phyloP scores from a whole-genome alignment of 2,329 filamentous ascomycete genomes.

The Metarhizium humberi region DNA sequence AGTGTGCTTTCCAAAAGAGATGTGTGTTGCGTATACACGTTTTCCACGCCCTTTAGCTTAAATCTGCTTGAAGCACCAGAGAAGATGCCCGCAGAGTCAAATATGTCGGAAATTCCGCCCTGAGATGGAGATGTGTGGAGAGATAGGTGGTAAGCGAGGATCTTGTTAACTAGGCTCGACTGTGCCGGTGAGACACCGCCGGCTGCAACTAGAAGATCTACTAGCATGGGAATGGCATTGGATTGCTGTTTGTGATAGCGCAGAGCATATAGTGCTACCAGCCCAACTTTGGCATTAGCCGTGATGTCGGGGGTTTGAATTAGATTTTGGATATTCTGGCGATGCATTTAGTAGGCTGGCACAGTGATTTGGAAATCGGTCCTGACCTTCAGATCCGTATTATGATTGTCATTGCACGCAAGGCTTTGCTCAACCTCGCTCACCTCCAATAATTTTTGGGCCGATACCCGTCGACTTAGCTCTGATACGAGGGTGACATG shows the following conservation, averaged over 20 bases:
- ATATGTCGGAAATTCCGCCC: slow-evolving; percentile 79
- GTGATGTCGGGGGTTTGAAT: slow-evolving; percentile 74
- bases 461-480: slow-evolving; percentile 76
- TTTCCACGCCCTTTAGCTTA: slow-evolving; percentile 94
- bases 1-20: slow-evolving; percentile 79
- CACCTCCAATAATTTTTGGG: slow-evolving; percentile 85
- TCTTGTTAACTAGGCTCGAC: slow-evolving; percentile 70
- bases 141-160: slow-evolving; percentile 79
- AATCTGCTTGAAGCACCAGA: slow-evolving; percentile 79
- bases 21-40: slow-evolving; percentile 97
- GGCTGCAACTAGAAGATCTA: slow-evolving; percentile 76
- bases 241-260: slow-evolving; percentile 83
- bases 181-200: slow-evolving; percentile 70
- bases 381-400: slow-evolving; percentile 74
- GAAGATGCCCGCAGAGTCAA: slow-evolving; percentile 86
- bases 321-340: slow-evolving; percentile 70
- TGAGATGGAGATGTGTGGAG: slow-evolving; percentile 69
- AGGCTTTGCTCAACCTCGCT: slow-evolving; percentile 95
- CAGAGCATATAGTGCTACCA: slow-evolving; percentile 90
- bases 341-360: slow-evolving; percentile 12
- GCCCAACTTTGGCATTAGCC: slow-evolving; percentile 72
- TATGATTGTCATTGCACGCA: slow-evolving; percentile 94
- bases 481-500: slow-evolving; percentile 95
- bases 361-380: neutral
- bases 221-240: slow-evolving; percentile 73